Conservation (phyloP, 2,329 filamentous ascomycete species). For the Diaporthe citrichinensis region DNA sequence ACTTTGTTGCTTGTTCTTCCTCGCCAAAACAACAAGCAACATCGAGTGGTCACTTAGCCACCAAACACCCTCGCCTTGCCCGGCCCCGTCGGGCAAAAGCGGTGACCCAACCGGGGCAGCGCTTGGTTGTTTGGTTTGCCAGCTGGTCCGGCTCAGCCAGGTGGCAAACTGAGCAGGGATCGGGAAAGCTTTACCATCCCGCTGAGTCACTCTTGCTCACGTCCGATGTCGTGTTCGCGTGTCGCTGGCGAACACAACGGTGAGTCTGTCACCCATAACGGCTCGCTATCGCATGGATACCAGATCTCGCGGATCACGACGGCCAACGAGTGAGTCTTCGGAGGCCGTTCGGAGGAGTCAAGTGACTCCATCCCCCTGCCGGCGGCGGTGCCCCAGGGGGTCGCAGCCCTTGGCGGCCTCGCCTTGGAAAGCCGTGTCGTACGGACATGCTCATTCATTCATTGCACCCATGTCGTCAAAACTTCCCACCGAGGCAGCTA, state of each 20-base stretch:
- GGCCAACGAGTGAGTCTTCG: slow-evolving; percentile 25
- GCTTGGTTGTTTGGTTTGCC: slow-evolving; percentile 8
- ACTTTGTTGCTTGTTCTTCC: slow-evolving; percentile 10
- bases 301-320: neutral
- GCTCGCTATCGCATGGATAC: neutral
- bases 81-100: slow-evolving; percentile 32
- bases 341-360: slow-evolving; percentile 31
- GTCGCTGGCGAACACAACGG: neutral
- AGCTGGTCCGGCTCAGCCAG: slow-evolving; percentile 35
- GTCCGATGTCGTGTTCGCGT: slow-evolving; percentile 21
- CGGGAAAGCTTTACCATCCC: neutral
- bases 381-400: neutral
- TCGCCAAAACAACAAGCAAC: slow-evolving; percentile 8
- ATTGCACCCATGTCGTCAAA: neutral
- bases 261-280: slow-evolving; percentile 7
- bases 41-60: neutral
- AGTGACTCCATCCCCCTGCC: slow-evolving; percentile 19
- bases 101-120: neutral
- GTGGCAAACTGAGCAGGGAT: slow-evolving; percentile 33
- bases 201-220: slow-evolving; percentile 33
- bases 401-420: slow-evolving; percentile 4
- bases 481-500: neutral
- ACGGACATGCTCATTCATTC: neutral
- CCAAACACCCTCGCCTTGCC: slow-evolving; percentile 10
- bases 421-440: neutral